A percentile compares a stretch with the other conserved stretches of the same genome.
phyloP scores from a whole-genome alignment of 73 alveolate species.

The Durusdinium trenchii region DNA sequence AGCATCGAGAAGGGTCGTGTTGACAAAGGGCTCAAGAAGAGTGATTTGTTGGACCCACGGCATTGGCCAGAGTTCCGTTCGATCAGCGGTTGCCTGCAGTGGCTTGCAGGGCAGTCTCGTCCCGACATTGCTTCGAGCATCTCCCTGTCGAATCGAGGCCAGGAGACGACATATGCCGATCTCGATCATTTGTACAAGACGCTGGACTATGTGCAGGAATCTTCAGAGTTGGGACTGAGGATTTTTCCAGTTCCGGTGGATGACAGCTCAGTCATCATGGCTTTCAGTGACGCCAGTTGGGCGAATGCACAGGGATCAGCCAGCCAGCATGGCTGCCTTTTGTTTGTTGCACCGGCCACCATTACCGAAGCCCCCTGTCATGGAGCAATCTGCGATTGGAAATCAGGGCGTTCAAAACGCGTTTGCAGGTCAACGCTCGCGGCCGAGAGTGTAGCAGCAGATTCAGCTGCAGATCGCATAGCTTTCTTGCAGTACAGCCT shows the following conservation, averaged over 20 bases:
- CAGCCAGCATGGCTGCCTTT: no score
- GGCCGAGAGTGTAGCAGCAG: no score
- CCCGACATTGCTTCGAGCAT: not conserved
- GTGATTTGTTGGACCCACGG: not conserved
- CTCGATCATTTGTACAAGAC: not conserved
- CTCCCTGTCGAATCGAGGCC: not conserved
- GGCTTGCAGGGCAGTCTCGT: not conserved
- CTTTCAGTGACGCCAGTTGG: not conserved
- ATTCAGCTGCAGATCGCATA: no score
- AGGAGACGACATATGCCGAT: not conserved
- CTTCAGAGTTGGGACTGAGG: not conserved
- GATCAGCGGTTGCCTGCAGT: not conserved
- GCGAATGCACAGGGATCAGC: no score
- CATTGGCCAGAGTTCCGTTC: not conserved
- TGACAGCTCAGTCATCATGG: not conserved
- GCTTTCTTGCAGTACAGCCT: no score
- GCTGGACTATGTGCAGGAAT: not conserved
- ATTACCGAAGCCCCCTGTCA: no score
- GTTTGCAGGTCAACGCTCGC: no score
- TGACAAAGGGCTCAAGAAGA: not conserved
- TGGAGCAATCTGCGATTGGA: no score
- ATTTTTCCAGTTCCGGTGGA: not conserved
- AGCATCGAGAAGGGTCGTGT: not conserved
- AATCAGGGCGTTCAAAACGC: no score
- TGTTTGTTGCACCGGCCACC: no score